phyloP scores from a whole-genome alignment of 2,329 filamentous ascomycete species.

The Chaetomium sp. region DNA sequence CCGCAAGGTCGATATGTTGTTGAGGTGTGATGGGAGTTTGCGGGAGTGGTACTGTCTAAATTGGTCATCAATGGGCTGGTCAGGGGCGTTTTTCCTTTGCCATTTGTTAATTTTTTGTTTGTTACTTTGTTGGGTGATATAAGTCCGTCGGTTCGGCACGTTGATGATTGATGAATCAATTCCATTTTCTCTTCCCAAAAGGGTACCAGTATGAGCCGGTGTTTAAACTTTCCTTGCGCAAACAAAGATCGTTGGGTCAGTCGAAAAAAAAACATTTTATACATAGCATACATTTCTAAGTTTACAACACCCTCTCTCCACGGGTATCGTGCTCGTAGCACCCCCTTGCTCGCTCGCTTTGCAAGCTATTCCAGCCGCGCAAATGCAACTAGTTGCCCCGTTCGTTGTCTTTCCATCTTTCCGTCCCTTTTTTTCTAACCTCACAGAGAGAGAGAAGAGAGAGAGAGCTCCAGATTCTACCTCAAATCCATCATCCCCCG shows the following conservation, averaged over 20 bases:
- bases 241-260: no score
- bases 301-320: slow-evolving; percentile 9
- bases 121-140: no score
- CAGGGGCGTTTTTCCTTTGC: background rate
- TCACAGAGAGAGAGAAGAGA: background rate
- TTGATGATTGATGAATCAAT: background rate
- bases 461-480: slow-evolving; percentile 32
- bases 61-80: background rate
- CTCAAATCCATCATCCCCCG: slow-evolving; percentile 78
- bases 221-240: no score
- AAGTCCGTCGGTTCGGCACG: background rate
- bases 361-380: slow-evolving; percentile 1
- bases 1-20: background rate
- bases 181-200: no score
- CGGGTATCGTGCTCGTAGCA: no score
- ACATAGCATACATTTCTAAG: slow-evolving; percentile 15
- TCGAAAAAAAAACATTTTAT: slow-evolving; percentile 1
- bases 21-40: background rate
- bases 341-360: background rate
- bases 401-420: background rate
- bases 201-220: no score
- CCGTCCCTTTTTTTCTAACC: background rate
- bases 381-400: no score
- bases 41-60: background rate
- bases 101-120: background rate